Percentiles rank a stretch among this genome's conserved stretches.
Conservation (phyloP, 2,329 filamentous ascomycete species). For the Exophiala phaeomuriformis region DNA sequence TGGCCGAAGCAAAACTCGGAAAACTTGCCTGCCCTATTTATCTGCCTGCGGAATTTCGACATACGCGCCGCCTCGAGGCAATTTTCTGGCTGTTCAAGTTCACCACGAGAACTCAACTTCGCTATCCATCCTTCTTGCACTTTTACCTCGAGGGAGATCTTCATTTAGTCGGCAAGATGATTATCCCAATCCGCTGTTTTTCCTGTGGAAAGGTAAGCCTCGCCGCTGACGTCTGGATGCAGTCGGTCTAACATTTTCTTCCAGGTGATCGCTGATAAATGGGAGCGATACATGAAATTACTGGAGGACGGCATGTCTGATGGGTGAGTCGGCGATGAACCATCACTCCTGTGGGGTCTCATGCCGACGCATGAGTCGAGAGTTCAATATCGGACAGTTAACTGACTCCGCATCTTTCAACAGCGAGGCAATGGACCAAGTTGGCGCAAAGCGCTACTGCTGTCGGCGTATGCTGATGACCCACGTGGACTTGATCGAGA, state of each 20-base stretch:
- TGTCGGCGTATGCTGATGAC: slow-evolving; percentile 99
- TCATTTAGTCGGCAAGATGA: slow-evolving; percentile 59
- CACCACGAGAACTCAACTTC: neutral
- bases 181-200: slow-evolving; percentile 97
- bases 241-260: slow-evolving; percentile 29
- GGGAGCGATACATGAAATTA: slow-evolving; percentile 88
- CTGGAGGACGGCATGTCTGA: slow-evolving; percentile 70
- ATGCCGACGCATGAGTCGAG: too few relatives aligned
- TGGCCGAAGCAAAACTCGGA: neutral
- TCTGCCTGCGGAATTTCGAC: slow-evolving; percentile 1
- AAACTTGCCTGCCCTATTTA: neutral
- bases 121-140: neutral
- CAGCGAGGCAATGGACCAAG: slow-evolving; percentile 91
- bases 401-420: neutral
- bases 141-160: neutral
- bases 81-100: slow-evolving; percentile 3
- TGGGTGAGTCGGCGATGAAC: slow-evolving; percentile 50
- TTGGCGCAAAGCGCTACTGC: slow-evolving; percentile 93
- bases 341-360: neutral
- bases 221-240: neutral
- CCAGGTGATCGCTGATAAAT: slow-evolving; percentile 92
- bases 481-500: slow-evolving; percentile 97
- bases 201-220: slow-evolving; percentile 87
- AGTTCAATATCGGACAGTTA: neutral
- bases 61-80: slow-evolving; percentile 1